Evolutionary conservation across 805 yeast genomes (phyloP).

Genomic region (Millerozyma acaciae): DNA sequence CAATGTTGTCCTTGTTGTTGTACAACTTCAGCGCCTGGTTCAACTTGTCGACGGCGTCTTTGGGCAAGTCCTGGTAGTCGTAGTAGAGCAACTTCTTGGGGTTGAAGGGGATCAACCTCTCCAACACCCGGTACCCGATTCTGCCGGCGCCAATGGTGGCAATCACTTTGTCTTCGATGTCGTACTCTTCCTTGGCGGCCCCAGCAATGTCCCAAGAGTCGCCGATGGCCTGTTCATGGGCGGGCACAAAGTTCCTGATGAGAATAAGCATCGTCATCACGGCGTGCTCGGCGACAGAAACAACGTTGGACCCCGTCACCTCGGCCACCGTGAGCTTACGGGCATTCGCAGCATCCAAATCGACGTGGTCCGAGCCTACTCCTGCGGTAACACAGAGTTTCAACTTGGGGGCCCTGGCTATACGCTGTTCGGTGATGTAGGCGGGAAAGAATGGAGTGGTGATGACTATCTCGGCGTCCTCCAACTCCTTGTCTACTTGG

Average conservation of each 20-base stretch:
- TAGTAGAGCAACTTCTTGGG: conserved; percentile 70
- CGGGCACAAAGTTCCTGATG: conserved; percentile 75
- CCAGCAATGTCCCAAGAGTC: conserved; percentile 77
- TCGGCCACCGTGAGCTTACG: conserved; percentile 65
- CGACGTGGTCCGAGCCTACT: conserved; percentile 81
- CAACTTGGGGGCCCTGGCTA: conserved; percentile 66
- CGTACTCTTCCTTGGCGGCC: conserved; percentile 69
- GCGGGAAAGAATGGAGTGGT: conserved; percentile 85
- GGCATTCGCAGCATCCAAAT: conserved; percentile 63
- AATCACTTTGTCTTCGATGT: conserved; percentile 69
- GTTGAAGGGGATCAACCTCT: conserved; percentile 67
- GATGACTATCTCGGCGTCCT: conserved; percentile 72
- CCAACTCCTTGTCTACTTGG: conserved; percentile 59
- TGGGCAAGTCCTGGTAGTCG: conserved; percentile 68
- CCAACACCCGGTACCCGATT: conserved; percentile 73
- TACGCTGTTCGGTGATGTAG: conserved; percentile 63
- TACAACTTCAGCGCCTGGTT: conserved; percentile 33
- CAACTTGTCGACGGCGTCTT: conserved; percentile 41
- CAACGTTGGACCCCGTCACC: conserved; percentile 80
- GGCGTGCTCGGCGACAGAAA: conserved; percentile 79
- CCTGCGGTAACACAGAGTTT: conserved; percentile 76
- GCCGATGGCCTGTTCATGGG: conserved; percentile 60
- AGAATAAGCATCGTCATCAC: conserved; percentile 67
- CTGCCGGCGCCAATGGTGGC: conserved; percentile 84
- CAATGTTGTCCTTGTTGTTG: conserved; percentile 49